Evolutionary conservation across 768 basidiomycete species (phyloP).

Genomic region (Tephrocybe sp.): DNA sequence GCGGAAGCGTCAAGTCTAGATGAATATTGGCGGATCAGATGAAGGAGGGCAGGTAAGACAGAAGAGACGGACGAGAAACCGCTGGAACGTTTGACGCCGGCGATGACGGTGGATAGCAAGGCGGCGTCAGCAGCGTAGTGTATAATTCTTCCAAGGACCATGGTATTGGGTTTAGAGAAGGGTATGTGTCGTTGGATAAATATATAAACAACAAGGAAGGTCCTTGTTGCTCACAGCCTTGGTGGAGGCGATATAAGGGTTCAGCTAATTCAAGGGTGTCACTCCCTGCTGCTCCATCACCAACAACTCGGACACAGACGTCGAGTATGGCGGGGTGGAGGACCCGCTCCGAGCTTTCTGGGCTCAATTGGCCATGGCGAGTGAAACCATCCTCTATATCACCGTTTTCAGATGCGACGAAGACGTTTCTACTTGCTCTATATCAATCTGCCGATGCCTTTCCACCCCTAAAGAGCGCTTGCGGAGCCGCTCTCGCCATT

Average conservation of each 20-base stretch:
- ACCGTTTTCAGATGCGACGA: not conserved
- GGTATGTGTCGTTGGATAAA: not conserved
- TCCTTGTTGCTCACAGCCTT: no score
- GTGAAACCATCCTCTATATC: no score
- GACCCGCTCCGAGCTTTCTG: no score
- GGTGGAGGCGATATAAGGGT: no score
- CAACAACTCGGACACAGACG: no score
- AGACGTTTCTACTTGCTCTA: not conserved
- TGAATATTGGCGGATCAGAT: conserved; percentile 1
- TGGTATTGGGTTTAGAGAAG: conserved; percentile 20
- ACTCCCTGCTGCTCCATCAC: no score
- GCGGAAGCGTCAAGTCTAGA: conserved; percentile 60
- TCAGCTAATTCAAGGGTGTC: no score
- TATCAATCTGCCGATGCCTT: conserved; percentile 1
- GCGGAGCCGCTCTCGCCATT: not conserved
- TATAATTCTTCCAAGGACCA: conserved; percentile 68
- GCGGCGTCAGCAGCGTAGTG: conserved; percentile 86
- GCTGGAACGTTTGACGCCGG: conserved; percentile 86
- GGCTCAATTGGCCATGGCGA: no score
- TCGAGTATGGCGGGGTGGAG: no score
- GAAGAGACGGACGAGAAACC: conserved; percentile 72
- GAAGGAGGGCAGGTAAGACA: conserved; percentile 2
- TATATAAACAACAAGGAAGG: no score
- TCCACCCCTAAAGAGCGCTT: not conserved
- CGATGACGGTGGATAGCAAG: conserved; percentile 83